Base-by-base conservation (phyloP, 2,329 filamentous ascomycete genomes). In the Tolypocladium nubicola region DNA sequence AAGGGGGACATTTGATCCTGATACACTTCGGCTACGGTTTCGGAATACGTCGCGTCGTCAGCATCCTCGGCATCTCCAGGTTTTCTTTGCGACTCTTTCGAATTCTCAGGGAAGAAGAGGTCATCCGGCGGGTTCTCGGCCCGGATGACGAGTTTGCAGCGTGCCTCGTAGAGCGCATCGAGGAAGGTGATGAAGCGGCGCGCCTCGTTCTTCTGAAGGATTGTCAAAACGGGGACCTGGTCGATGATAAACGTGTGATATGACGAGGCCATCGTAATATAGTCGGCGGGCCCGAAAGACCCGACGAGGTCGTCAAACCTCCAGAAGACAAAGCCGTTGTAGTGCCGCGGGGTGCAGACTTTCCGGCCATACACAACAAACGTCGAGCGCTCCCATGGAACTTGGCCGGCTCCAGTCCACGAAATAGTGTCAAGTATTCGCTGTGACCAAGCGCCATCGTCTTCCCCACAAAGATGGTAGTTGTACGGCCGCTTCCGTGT, bases 81-180 rank as follows among this genome's bases (percentile, higher is more conserved):
- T 45, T 54, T 60, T 5, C 49, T 53, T 6, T 49, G 8, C 8
- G 53, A n/a, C 9, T 45, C 45, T 33, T 65, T 64, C 35, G 69
- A 70, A 61, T 62, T 67, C 58, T 89, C 85, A 0, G 89, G 88
- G 68, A 94, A 93, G 77, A 93, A 92, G 7, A 92, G 76, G 35
- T 85, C 79, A 62, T 93, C 89, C 0, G 88, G 88, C 0, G 82
- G 83, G 2, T 80, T 82, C 45, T 78, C 79, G 2, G 88, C 89
- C 23, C 83, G 78, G 55, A 93, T 78, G 49, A 90, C 71, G 11
- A 93, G 79, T 63, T 89, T 89, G 70, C 89, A 92, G 9, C 85
- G 81, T n/a, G 87, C 86, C 73, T 93, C 89, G 70, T 93, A 93
- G 0, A 90, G 76, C 0, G 89, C 89, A 66, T 94, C 89, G 1